These are phyloP conservation scores for Ascosphaera aggregata DNA, from an alignment of 2,329 filamentous ascomycete species.

Conservation along the genomic window DNA sequence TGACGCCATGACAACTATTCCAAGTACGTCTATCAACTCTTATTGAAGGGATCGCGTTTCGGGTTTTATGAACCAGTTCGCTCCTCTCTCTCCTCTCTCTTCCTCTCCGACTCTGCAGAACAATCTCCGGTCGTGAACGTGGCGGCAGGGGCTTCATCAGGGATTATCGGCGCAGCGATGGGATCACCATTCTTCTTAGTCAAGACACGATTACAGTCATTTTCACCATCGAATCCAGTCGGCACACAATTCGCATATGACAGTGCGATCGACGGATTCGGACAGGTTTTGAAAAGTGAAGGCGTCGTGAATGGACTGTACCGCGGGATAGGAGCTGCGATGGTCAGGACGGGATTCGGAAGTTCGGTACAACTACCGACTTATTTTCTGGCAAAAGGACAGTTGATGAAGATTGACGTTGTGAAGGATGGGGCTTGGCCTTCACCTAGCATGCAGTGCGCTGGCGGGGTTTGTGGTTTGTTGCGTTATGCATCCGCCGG, in stretches of 20 bases:
- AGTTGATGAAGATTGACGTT: constrained; percentile 55
- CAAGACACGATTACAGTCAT: constrained; percentile 90
- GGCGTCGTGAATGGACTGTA: constrained; percentile 56
- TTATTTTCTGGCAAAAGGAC: constrained; percentile 91
- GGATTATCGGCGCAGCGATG: constrained; percentile 74
- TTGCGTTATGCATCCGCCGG: constrained; percentile 94
- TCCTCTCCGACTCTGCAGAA: constrained; percentile 48
- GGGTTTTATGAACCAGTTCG: constrained; percentile 97
- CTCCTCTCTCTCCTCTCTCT: constrained; percentile 38
- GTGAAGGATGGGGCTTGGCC: constrained; percentile 75
- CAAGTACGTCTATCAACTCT: constrained; percentile 80
- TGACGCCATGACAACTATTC: constrained; percentile 2
- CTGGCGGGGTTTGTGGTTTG: constrained; percentile 90
- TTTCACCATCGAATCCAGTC: constrained; percentile 73
- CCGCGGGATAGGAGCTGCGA: constrained; percentile 73
- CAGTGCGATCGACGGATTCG: constrained; percentile 62
- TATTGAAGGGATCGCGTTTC: constrained; percentile 86
- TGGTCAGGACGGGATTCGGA: constrained; percentile 89
- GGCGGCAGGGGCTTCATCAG: constrained; percentile 71
- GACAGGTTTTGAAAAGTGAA: constrained; percentile 54
- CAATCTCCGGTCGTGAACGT: constrained; percentile 86
- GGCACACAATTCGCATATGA: constrained; percentile 91
- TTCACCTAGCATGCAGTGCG: constrained; percentile 76
- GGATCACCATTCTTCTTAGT: constrained; percentile 95
- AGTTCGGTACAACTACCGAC: constrained; percentile 92